A percentile compares a stretch with the other conserved stretches of the same genome.
Evolutionary conservation across 352 stramenopile species (phyloP).

Genomic region (Phytophthora cryptogea): DNA sequence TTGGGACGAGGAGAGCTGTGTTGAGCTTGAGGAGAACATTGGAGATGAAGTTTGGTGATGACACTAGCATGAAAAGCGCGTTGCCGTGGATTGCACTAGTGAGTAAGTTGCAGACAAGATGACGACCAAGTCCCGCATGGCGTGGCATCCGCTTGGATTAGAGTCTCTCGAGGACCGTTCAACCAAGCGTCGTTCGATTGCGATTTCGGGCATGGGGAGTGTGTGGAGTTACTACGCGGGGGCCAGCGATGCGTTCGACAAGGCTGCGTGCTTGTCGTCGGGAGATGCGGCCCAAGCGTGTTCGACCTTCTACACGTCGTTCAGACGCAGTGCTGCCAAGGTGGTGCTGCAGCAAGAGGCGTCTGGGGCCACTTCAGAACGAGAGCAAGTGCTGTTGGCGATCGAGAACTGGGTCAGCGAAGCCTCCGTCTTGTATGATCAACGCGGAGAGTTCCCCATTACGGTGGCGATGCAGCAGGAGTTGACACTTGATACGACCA

Average conservation of each 20-base stretch:
- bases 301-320: constrained; percentile 39
- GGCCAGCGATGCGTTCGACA: constrained; percentile 36
- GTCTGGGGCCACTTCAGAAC: constrained; percentile 18
- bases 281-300: constrained; percentile 13
- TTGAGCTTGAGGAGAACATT: not conserved
- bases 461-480: constrained; percentile 43
- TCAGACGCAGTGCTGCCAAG: constrained; percentile 38
- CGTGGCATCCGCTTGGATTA: constrained; percentile 16
- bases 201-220: constrained; percentile 31
- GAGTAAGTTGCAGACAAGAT: constrained; percentile 14
- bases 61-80: constrained; percentile 9
- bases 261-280: constrained; percentile 29
- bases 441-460: constrained; percentile 40
- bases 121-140: constrained; percentile 12
- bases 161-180: constrained; percentile 9
- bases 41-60: constrained; percentile 11
- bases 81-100: constrained; percentile 28
- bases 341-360: constrained; percentile 38
- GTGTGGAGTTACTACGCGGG: constrained; percentile 35
- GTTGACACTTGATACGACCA: constrained; percentile 19
- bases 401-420: constrained; percentile 61
- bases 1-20: not conserved
- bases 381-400: constrained; percentile 42
- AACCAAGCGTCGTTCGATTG: constrained; percentile 18
- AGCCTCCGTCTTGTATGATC: constrained; percentile 42